Conservation (phyloP, 371 early-diverging fungal species). For the Syncephalastrum monosporum region DNA sequence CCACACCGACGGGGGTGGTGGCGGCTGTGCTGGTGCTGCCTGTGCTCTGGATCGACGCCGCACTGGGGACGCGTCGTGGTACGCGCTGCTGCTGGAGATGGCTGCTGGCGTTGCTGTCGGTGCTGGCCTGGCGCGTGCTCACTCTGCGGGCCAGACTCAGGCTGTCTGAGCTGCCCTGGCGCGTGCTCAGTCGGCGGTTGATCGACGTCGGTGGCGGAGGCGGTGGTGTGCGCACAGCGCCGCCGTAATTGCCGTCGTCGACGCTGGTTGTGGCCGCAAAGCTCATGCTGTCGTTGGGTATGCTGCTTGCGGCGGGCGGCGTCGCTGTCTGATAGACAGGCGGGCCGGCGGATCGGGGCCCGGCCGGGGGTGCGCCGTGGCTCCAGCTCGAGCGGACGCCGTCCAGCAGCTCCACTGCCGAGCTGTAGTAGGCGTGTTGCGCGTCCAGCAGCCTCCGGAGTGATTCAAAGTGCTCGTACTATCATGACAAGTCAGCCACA, state of each 20-base stretch:
- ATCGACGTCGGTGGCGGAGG: neutral
- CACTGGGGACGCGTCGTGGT: slow-evolving; percentile 21
- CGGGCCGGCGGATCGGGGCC: neutral
- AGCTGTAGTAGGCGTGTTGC: slow-evolving; percentile 50
- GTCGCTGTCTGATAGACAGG: neutral
- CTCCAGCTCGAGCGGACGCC: slow-evolving; percentile 21
- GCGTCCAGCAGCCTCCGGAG: slow-evolving; percentile 56
- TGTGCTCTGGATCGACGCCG: slow-evolving; percentile 18
- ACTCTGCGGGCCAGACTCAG: slow-evolving; percentile 1
- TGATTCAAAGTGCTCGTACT: slow-evolving; percentile 58
- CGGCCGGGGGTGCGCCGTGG: slow-evolving; percentile 4
- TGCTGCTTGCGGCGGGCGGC: neutral
- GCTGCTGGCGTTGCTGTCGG: no score
- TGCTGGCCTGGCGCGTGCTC: no score
- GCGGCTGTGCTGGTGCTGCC: neutral
- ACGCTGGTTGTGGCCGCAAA: neutral
- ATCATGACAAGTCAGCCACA: slow-evolving; percentile 1
- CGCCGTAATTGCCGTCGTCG: slow-evolving; percentile 9
- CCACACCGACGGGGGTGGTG: neutral
- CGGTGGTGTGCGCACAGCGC: neutral
- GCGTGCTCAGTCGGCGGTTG: slow-evolving; percentile 16
- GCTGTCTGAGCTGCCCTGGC: slow-evolving; percentile 19
- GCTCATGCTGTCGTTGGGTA: slow-evolving; percentile 4
- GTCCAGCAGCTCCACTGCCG: slow-evolving; percentile 44
- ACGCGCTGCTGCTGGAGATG: neutral